A percentile compares a stretch with the other conserved stretches of the same genome.
Evolutionary conservation across 331 rosid genomes (phyloP).

Genomic region (Cydonia oblonga): DNA sequence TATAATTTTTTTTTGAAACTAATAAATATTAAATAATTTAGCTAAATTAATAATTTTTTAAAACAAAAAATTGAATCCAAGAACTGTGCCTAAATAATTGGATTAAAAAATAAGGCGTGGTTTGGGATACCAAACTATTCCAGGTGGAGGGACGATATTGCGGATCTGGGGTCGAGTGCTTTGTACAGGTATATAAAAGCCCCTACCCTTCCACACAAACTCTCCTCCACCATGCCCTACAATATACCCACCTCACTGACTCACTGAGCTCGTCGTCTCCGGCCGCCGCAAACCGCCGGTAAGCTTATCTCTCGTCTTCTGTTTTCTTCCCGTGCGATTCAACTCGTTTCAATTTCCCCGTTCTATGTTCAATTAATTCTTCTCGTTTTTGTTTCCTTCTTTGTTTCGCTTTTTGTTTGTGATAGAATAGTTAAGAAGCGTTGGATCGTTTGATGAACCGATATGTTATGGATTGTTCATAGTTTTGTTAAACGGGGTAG

Average conservation of each 20-base stretch:
- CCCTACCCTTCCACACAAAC: background rate
- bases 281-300: background rate
- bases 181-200: background rate
- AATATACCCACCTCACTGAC: background rate
- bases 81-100: no score
- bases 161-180: background rate
- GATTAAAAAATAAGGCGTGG: no score
- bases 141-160: background rate
- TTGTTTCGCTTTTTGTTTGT: background rate
- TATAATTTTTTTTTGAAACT: no score
- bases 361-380: background rate
- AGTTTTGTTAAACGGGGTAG: background rate
- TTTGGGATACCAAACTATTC: no score
- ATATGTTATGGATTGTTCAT: background rate
- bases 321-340: background rate
- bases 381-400: background rate
- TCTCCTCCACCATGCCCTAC: background rate
- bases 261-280: slow-evolving; percentile 4
- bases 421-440: background rate
- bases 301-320: background rate
- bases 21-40: no score
- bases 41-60: no score
- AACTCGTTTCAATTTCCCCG: background rate
- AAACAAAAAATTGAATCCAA: no score
- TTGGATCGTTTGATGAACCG: background rate